A percentile compares a stretch with the other conserved stretches of the same genome.
phyloP scores from a whole-genome alignment of 176 grass and related monocot genomes.

The Musa troglodytarum region DNA sequence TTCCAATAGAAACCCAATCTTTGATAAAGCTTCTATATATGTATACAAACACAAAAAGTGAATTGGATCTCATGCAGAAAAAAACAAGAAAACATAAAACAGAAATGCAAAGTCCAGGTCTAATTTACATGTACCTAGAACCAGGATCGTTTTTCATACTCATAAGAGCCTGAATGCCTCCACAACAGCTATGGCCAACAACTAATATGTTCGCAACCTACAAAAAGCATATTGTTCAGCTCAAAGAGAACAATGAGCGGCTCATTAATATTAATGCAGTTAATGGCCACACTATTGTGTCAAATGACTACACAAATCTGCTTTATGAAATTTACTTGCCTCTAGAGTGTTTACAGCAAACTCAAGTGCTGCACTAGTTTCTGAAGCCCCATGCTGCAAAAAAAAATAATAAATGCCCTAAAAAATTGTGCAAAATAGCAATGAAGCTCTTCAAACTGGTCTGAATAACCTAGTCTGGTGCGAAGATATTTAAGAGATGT shows the following conservation, averaged over 20 bases:
- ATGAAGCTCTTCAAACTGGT: neutral
- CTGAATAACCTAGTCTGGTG: neutral
- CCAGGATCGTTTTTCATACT: conserved; percentile 53
- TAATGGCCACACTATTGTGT: neutral
- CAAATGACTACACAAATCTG: neutral
- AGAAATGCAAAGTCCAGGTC: conserved; percentile 8
- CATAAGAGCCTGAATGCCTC: conserved; percentile 91
- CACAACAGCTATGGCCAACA: conserved; percentile 86
- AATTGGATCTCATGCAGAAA: neutral
- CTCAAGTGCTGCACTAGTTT: conserved; percentile 88
- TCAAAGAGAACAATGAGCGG: neutral
- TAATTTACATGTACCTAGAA: conserved; percentile 36
- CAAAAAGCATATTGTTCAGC: conserved; percentile 20
- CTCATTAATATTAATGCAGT: neutral
- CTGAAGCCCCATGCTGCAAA: conserved; percentile 63
- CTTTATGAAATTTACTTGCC: conserved; percentile 22
- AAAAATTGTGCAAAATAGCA: conserved; percentile 17
- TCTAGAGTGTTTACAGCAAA: conserved; percentile 62
- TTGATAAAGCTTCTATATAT: conserved; percentile 58
- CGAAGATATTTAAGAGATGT: neutral
- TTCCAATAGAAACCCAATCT: conserved; percentile 76
- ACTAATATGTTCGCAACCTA: conserved; percentile 77
- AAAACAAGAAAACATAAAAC: conserved; percentile 23
- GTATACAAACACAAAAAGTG: neutral
- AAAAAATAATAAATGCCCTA: neutral